phyloP scores from a whole-genome alignment of 192 early-diverging fungal genomes.

The Podila epigama region DNA sequence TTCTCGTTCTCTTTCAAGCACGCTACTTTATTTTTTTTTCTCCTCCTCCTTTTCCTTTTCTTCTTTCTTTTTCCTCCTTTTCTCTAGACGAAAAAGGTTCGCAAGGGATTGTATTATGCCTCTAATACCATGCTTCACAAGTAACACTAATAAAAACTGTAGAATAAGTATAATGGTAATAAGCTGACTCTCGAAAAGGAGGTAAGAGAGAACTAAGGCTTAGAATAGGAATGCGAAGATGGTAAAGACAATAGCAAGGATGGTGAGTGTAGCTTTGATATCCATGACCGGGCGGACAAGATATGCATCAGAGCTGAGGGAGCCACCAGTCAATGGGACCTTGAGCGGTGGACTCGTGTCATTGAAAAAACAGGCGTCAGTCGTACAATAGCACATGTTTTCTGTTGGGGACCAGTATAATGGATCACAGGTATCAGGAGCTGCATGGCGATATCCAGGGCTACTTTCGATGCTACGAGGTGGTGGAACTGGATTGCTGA shows the following conservation, averaged over 20 bases:
- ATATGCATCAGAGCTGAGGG: background rate
- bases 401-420: conserved; percentile 69
- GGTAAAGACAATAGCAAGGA: background rate
- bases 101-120: too few species aligned
- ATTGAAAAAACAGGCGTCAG: conserved; percentile 50
- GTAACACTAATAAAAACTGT: too few species aligned
- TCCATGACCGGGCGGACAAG: background rate
- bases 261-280: background rate
- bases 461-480: conserved; percentile 3
- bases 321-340: background rate
- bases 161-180: too few species aligned
- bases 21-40: background rate
- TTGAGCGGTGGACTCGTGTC: conserved; percentile 25
- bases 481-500: conserved; percentile 47
- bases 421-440: conserved; percentile 64
- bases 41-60: background rate
- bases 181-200: too few species aligned
- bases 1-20: background rate
- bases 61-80: background rate
- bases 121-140: too few species aligned
- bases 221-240: background rate
- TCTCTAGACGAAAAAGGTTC: too few species aligned
- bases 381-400: conserved; percentile 60
- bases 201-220: too few species aligned
- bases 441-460: conserved; percentile 31